A percentile compares a stretch with the other conserved stretches of the same genome.
Conservation (phyloP, 2,329 filamentous ascomycete genomes). For the Aspergillus sp. region DNA sequence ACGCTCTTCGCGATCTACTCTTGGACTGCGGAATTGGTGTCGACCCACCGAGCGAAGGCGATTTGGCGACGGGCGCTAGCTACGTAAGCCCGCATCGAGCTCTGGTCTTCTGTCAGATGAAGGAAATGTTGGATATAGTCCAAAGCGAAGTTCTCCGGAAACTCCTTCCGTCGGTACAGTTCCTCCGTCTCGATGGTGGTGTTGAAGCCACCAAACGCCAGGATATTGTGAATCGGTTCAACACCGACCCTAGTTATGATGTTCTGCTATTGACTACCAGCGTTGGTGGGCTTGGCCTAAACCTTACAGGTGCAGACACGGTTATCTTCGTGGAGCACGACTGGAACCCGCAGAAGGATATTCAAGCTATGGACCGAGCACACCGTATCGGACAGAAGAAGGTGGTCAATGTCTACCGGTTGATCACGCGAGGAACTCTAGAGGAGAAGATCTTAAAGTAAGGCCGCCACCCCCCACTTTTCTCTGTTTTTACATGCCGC, state of each 20-base stretch:
- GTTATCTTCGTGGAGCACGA: constrained; percentile 99
- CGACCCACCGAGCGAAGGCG: constrained; percentile 56
- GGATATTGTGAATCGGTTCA: constrained; percentile 98
- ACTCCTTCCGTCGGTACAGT: constrained; percentile 89
- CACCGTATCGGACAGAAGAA: constrained; percentile 99
- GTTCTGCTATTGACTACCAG: constrained; percentile 90
- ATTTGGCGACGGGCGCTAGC: constrained; percentile 61
- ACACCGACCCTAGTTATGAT: constrained; percentile 95
- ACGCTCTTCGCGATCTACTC: constrained; percentile 84
- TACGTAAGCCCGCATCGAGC: constrained; percentile 96
- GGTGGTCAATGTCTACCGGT: constrained; percentile 96
- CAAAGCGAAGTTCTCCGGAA: constrained; percentile 88
- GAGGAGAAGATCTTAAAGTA: constrained; percentile 96
- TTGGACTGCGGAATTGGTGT: constrained; percentile 97
- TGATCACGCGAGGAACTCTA: constrained; percentile 91
- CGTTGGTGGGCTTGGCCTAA: constrained; percentile 90
- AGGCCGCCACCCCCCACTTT: constrained; percentile 32
- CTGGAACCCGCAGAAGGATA: constrained; percentile 98
- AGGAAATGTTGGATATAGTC: constrained; percentile 99
- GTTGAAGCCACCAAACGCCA: constrained; percentile 93
- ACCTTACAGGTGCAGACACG: constrained; percentile 93
- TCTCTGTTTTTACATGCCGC: not conserved
- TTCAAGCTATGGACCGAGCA: constrained; percentile 98
- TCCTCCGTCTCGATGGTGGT: constrained; percentile 86
- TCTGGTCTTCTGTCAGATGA: constrained; percentile 98